These are phyloP conservation scores for Nymphaea colorata DNA, from an alignment of 164 flowering plant species.

Conservation along the genomic window DNA sequence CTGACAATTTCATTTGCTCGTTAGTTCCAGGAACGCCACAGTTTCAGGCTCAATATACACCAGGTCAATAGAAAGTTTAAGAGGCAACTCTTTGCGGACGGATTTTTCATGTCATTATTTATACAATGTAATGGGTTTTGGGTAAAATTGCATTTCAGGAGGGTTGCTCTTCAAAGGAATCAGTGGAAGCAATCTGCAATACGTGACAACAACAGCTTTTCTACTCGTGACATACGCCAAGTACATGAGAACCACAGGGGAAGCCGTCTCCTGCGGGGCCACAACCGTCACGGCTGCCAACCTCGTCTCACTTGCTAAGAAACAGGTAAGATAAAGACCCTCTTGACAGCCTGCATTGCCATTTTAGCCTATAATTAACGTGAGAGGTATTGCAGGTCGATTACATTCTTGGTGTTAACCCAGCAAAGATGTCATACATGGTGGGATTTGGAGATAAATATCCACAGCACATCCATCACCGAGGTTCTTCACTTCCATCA, in stretches of 20 bases:
- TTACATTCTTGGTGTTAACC: constrained; percentile 82
- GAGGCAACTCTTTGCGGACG: not conserved
- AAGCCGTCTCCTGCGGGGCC: constrained; percentile 36
- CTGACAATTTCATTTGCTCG: constrained; percentile 89
- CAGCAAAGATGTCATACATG: constrained; percentile 77
- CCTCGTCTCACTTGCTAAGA: constrained; percentile 54
- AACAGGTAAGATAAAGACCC: constrained; percentile 19
- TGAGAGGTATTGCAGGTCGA: constrained; percentile 29
- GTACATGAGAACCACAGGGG: constrained; percentile 36
- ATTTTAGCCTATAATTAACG: no score
- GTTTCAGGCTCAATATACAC: constrained; percentile 77
- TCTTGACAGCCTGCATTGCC: not conserved
- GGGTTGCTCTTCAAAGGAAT: constrained; percentile 67
- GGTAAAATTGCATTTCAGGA: constrained; percentile 26
- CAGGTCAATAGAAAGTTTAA: constrained; percentile 32
- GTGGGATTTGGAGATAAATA: constrained; percentile 74
- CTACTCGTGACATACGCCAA: constrained; percentile 75
- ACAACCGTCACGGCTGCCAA: constrained; percentile 30
- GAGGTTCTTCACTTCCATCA: constrained; percentile 89
- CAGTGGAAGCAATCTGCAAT: constrained; percentile 80
- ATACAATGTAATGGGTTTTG: not conserved
- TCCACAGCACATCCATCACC: constrained; percentile 73
- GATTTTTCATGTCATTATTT: not conserved
- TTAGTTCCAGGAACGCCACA: constrained; percentile 62
- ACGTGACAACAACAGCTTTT: constrained; percentile 68